Evolutionary conservation across 352 stramenopile genomes (phyloP), one percentile per base, ranked within the genome.

Genomic region (Blastocystis sp.): DNA sequence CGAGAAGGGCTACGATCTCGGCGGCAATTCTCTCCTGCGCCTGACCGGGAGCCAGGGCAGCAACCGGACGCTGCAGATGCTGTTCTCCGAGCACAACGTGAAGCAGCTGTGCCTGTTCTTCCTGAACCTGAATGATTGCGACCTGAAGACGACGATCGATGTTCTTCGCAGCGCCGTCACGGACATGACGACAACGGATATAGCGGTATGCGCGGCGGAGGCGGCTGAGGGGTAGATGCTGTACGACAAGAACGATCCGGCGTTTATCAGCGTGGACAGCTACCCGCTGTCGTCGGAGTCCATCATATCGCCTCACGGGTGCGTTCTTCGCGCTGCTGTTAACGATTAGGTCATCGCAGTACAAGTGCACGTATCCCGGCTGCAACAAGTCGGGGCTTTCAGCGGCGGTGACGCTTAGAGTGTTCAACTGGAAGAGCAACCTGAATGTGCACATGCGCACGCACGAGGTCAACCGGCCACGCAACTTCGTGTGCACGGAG

Each of bases 391-490:
- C 29, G 3, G 21, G 33, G 29, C 55, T 10, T 4, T 33, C 6
- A 41, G 29, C 19, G 29, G 26, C 10, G 31, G 39, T 69, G 21
- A 89, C 21, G 33, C 19, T 1, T 26, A 89, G 79, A 62, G 67
- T 62, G 33, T 89, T 89, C 45, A 66, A 55, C 12, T 89, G 79
- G 79, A 74, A 70, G n/a, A 89, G 79, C 60, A 89, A 89, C 66
- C n/a, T 89, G 61, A 89, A 62, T n/a, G 61, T 70, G 29, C 79
- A 89, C 41, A 51, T 89, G 24, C 63, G 62, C 13, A 89, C 62
- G 29, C 79, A 89, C 16, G 79, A 89, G 62, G 26, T 65, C 0
- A 35, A 79, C 13, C 35, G 79, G 2, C 41, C 24, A 19, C 16
- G 62, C n/a, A 39, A 79, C 31, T 89, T 78, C 55, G 65, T 89